Base-by-base conservation (phyloP, 805 yeast genomes). In the Suhomyces emberorum region DNA sequence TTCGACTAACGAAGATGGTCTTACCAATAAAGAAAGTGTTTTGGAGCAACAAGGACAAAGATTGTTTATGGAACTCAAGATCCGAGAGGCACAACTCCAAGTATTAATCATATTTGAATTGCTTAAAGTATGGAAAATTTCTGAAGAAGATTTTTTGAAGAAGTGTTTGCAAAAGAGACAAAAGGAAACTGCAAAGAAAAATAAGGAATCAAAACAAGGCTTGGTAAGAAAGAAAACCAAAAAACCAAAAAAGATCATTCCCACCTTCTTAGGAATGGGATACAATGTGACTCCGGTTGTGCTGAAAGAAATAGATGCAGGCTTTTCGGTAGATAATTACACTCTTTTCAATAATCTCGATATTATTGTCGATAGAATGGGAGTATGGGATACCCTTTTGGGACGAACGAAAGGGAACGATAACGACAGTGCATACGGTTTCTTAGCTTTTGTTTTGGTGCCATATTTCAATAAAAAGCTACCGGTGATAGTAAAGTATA, bases 11-110 rank as follows among this genome's bases (percentile, higher is more conserved):
- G 27, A 15, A 7, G 19, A 21, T 15, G 12, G 4, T 24, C 15
- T 32, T 8, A 16, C 34, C 14, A 7, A 14, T 4, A 32, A 32
- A 12, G 34, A 53, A 4, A 21, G 35, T 2, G 20, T 28, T 3
- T 27, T 28, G 12, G 48, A 44, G 6, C 58, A 57, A 17, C 44
- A 50, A 7, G 27, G 59, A 1, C 48, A 47, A 1, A 62, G 56
- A 11, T 41, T 72, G 1, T 48, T 63, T 2, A 51, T 60, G 25
- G 65, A 69, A 25, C 57, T 77, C 39, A 78, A 77, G 43, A 60
- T 73, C 2, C 57, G 82, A 23, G 83, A 78, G 43, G 72, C 79
- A 1, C 81, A 77, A 42, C 49, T 79, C 21, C 83, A 79, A 47
- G 58, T 76, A 0, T 45, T 79, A 2, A 41, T 76, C 1, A 42